Evolutionary conservation across 2,329 filamentous ascomycete genomes (phyloP).

Genomic region (Cladophialophora exuberans): DNA sequence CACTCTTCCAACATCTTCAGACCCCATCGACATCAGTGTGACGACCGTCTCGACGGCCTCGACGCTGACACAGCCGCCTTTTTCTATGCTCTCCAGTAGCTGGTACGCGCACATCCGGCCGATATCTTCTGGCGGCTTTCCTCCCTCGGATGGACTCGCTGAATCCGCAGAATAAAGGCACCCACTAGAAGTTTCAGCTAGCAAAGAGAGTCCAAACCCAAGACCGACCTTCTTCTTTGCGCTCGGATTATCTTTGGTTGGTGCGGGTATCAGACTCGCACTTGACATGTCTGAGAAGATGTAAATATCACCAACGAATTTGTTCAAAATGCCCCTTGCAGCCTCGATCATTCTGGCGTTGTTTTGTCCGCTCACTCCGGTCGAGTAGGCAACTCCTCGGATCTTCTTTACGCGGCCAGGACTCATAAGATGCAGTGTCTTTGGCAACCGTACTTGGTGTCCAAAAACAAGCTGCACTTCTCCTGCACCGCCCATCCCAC

Average conservation of each 20-base stretch:
- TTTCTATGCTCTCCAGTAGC: conserved; percentile 77
- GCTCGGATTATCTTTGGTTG: conserved; percentile 66
- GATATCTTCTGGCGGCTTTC: conserved; percentile 85
- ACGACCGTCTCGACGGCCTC: conserved; percentile 75
- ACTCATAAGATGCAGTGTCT: conserved; percentile 86
- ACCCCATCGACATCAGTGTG: conserved; percentile 96
- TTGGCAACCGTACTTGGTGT: conserved; percentile 89
- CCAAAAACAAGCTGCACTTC: conserved; percentile 93
- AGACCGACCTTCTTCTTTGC: conserved; percentile 71
- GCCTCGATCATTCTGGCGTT: conserved; percentile 95
- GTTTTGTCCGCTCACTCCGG: conserved; percentile 87
- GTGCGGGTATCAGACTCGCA: conserved; percentile 65
- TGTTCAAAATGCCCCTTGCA: conserved; percentile 83
- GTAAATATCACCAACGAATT: conserved; percentile 84
- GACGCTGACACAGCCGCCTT: conserved; percentile 78
- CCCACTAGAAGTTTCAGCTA: conserved; percentile 88
- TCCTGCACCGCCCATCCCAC: conserved; percentile 80
- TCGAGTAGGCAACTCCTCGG: conserved; percentile 89
- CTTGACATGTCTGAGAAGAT: conserved; percentile 72
- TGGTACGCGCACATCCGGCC: conserved; percentile 88
- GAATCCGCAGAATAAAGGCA: conserved; percentile 88
- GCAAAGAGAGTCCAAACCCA: conserved; percentile 86
- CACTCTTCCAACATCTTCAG: conserved; percentile 89
- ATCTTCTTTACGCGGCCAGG: conserved; percentile 86
- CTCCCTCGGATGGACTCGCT: conserved; percentile 72